These are phyloP conservation scores for Phallus indusiatus DNA, from an alignment of 768 basidiomycete species.

Conservation along the genomic window DNA sequence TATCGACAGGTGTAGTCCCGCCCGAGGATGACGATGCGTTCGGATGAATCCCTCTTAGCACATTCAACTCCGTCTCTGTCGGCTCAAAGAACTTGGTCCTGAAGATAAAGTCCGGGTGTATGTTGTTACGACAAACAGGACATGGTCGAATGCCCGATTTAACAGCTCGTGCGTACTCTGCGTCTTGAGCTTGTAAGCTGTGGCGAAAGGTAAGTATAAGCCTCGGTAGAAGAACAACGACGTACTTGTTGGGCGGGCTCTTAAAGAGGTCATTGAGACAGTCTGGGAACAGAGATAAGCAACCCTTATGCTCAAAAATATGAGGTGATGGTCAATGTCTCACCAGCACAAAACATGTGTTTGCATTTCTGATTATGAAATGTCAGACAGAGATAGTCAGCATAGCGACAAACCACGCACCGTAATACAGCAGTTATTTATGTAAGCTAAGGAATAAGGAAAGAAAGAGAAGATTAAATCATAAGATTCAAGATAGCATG, in stretches of 20 bases:
- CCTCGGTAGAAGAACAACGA: neutral
- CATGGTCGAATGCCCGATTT: slow-evolving; percentile 22
- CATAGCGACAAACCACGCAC: slow-evolving; percentile 55
- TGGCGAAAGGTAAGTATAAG: neutral
- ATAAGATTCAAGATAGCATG: neutral
- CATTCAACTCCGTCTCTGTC: slow-evolving; percentile 42
- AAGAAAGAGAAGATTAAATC: neutral
- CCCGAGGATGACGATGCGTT: neutral
- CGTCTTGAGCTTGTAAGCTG: slow-evolving; percentile 2
- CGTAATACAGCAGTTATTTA: slow-evolving; percentile 49
- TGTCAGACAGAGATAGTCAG: slow-evolving; percentile 22
- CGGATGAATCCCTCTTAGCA: neutral
- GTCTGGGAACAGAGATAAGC: neutral
- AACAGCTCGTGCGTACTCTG: neutral
- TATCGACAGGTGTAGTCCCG: slow-evolving; percentile 11
- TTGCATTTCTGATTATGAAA: neutral
- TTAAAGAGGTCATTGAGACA: slow-evolving; percentile 11
- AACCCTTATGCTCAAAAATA: neutral
- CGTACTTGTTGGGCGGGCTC: slow-evolving; percentile 1
- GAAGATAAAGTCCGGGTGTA: slow-evolving; percentile 49
- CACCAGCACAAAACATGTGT: slow-evolving; percentile 8
- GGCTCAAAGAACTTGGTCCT: slow-evolving; percentile 61
- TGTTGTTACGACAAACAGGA: slow-evolving; percentile 60
- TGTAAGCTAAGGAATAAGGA: slow-evolving; percentile 30
- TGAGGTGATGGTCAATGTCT: slow-evolving; percentile 15